Evolutionary conservation across 2,329 filamentous ascomycete species (phyloP), one percentile per base, ranked within the genome.

Genomic region (Ophiosphaerella herpotricha): DNA sequence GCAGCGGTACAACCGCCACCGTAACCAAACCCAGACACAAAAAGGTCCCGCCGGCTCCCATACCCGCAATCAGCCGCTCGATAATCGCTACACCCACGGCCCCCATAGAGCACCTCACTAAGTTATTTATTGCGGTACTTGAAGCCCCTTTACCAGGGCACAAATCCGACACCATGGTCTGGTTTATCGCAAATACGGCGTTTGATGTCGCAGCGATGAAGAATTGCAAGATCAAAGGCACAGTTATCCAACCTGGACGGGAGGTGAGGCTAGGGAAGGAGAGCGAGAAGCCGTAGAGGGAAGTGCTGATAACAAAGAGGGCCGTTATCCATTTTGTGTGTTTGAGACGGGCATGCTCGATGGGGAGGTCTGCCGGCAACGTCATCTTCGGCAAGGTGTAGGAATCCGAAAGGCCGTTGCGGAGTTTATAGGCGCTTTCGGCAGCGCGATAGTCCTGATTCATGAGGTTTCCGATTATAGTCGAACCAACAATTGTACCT

Each of bases 51-150:
- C 84, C 85, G 24, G 78, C 67, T 4, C 85, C 85, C 73, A 87
- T 79, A 0, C 69, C 72, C 6, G 72, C 55, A 24, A 87, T 78
- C 77, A 88, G 83, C 43, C 78, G 73, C 43, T 85, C 78, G 34
- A 88, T 82, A 7, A 85, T 75, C 0, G 82, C 83, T 18, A 83
- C 85, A 3, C 80, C 80, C 1, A 74, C 79, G 0, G 85, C 86
- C 21, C 83, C 85, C 36, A 84, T 71, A 14, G 84, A 68, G 63
- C 85, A 88, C n/a, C 85, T 74, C 4, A 83, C 78, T 3, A 89
- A 71, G 54, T 88, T 88, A 55, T 85, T 85, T 0, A 85, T 82
- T 0, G 85, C 85, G 1, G 84, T 84, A 0, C 82, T 82, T 0
- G 84, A 86, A 0, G 84, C 83, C 0, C 84, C 84, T 1, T 81